Conservation (phyloP, 768 basidiomycete genomes). For the Agrocybe pediades region DNA sequence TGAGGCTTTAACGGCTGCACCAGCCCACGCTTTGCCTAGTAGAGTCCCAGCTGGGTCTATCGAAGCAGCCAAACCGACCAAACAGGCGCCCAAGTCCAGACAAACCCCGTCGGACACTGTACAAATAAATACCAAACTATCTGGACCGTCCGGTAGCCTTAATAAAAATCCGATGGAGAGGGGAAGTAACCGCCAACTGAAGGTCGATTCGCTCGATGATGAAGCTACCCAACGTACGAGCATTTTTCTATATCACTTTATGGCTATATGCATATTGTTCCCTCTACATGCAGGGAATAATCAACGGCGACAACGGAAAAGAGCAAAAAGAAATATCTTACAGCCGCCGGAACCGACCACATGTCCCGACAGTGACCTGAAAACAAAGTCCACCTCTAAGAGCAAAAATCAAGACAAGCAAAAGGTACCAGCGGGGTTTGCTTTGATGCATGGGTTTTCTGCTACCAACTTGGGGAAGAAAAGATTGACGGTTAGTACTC, state of each 20-base stretch:
- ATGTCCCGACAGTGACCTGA: not conserved
- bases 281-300: constrained; percentile 47
- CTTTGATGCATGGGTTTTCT: constrained; percentile 68
- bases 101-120: not conserved
- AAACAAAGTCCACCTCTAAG: constrained; percentile 13
- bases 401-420: constrained; percentile 16
- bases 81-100: not conserved
- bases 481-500: constrained; percentile 56
- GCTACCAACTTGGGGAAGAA: constrained; percentile 63
- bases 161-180: not conserved
- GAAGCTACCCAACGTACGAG: constrained; percentile 22
- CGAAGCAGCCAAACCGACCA: not conserved
- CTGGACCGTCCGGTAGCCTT: constrained; percentile 3
- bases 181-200: not conserved
- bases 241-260: constrained; percentile 11
- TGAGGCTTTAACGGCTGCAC: not conserved
- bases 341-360: constrained; percentile 27
- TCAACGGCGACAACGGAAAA: constrained; percentile 67
- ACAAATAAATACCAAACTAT: not conserved
- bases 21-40: not conserved
- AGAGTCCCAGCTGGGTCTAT: too few relatives aligned
- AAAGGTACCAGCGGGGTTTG: constrained; percentile 51
- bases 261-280: not conserved
- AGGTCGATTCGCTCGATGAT: constrained; percentile 6
- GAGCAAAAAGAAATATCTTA: constrained; percentile 57